A percentile compares a stretch with the other conserved stretches of the same genome.
Conservation (phyloP, 306 rosid genomes). For the Fragaria ananassa region DNA sequence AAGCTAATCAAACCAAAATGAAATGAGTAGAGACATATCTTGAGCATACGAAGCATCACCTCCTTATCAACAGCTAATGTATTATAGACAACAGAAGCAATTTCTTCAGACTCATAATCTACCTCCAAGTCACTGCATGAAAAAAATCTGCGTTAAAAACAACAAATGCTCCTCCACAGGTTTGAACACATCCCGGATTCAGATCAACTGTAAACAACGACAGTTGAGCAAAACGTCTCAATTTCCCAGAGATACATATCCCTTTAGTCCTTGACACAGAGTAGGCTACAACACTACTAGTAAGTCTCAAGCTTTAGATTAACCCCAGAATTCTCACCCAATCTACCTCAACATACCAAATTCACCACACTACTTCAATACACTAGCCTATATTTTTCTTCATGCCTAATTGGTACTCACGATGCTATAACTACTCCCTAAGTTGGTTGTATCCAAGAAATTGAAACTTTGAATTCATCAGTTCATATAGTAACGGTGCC, state of each 20-base stretch:
- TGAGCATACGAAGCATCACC: constrained; percentile 41
- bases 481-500: background rate
- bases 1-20: background rate
- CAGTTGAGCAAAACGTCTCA: background rate
- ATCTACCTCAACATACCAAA: background rate
- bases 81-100: constrained; percentile 63
- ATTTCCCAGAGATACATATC: background rate
- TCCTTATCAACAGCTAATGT: constrained; percentile 77
- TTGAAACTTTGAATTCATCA: background rate
- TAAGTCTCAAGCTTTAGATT: background rate
- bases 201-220: background rate
- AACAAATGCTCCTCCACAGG: background rate
- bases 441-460: background rate
- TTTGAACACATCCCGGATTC: background rate
- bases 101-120: constrained; percentile 58
- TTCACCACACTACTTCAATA: background rate
- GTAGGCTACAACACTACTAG: background rate
- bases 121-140: constrained; percentile 77
- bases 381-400: background rate
- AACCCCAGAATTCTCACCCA: background rate
- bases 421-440: background rate
- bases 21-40: background rate
- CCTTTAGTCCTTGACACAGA: background rate
- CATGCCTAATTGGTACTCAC: background rate
- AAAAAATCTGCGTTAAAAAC: background rate